Evolutionary conservation across 345 rosid species (phyloP).

Genomic region (Salix exigua): DNA sequence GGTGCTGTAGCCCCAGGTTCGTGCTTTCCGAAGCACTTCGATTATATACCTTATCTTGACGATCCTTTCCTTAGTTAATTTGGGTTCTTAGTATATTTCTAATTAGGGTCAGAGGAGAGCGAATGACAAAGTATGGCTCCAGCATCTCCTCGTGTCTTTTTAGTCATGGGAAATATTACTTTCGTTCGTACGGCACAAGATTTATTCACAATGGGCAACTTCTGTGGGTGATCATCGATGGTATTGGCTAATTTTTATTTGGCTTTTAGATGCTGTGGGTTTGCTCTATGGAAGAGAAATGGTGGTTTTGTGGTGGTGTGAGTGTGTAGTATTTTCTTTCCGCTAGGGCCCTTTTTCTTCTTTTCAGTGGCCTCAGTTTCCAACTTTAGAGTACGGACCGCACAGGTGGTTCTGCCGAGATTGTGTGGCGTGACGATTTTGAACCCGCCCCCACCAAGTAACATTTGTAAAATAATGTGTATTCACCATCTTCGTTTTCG

Average conservation of each 20-base stretch:
- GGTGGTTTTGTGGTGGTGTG: no score
- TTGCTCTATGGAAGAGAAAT: neutral
- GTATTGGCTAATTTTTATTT: conserved; percentile 19
- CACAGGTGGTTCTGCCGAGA: no score
- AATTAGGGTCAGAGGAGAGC: conserved; percentile 10
- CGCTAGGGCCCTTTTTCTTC: no score
- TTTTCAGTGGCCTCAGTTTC: no score
- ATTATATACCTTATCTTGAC: conserved; percentile 1
- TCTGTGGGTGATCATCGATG: conserved; percentile 21
- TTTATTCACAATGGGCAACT: neutral
- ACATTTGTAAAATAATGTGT: no score
- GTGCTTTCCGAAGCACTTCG: neutral
- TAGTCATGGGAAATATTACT: neutral
- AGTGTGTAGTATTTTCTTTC: no score
- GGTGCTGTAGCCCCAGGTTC: no score
- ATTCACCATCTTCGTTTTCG: no score
- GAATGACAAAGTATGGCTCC: neutral
- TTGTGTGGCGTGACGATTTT: no score
- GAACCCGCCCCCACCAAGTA: no score
- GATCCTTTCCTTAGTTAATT: neutral
- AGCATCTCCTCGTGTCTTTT: neutral
- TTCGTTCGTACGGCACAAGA: neutral
- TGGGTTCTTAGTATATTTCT: conserved; percentile 13
- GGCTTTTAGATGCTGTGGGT: conserved; percentile 33
- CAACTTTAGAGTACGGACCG: no score